Base-by-base conservation (phyloP, 805 yeast genomes). In the Pichia paraexigua region DNA sequence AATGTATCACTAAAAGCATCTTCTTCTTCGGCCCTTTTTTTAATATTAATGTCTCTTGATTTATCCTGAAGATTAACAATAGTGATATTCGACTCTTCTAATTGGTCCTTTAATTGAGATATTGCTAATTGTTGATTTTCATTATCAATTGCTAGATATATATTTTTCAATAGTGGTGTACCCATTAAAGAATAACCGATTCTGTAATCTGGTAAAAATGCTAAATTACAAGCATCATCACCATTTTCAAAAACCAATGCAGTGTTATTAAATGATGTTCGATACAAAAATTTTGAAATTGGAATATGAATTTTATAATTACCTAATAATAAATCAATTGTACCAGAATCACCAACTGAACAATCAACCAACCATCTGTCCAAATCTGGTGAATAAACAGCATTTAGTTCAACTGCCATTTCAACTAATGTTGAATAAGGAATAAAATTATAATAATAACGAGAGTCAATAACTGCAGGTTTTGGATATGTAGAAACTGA, bases 391-490 rank as follows among this genome's bases (percentile, higher is more conserved):
- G 77, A 73, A 61, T 78, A 86, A 55, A 73, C 77, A 0, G 92
- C 92, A 59, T 82, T 82, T 41, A 83, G 68, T 64, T 86, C 91
- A 25, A 85, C 71, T 0, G 91, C 88, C 30, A 86, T 65, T 57
- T 77, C 78, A 47, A 85, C 71, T 42, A 86, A 68, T 6, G 78
- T 62, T 45, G 76, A 74, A 41, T 75, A 66, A 0, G 92, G 92
- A 37, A 86, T 62, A 60, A 70, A 76, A 28, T 72, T 72, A 62
- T 66, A 76, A 12, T 64, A 55, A 41, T 74, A 69, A 51, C 87
- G 70, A 1, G 87, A 69, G 60, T 85, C 89, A 21, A 85, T 60
- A 5, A 84, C 50, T 0, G 80, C 83, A 0, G 90, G 85, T 24
- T 71, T 65, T 22, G 75, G 65, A 48, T 63, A 71, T 39, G 62